Percentiles rank a stretch among this genome's conserved stretches.
These are phyloP conservation scores for Mycena citricolor DNA, from an alignment of 1,284 basidiomycete genomes.

Conservation along the genomic window DNA sequence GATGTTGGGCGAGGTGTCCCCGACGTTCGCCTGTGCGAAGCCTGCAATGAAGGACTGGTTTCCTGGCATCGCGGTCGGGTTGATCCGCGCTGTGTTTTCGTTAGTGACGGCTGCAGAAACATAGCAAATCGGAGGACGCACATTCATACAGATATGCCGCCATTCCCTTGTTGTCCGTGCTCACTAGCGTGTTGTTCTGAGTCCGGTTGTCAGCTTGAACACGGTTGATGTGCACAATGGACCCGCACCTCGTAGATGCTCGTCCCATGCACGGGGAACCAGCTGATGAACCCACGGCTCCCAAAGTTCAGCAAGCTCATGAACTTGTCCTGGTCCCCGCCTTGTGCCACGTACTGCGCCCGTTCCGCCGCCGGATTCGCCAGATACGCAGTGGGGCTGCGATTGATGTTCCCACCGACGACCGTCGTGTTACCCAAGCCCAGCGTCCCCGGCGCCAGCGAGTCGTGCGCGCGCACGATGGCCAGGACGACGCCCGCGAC, in stretches of 20 bases:
- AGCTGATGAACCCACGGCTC: conserved; percentile 63
- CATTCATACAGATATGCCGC: conserved; percentile 76
- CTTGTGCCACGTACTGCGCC: conserved; percentile 52
- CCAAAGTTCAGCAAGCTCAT: conserved; percentile 68
- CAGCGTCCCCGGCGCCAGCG: conserved; percentile 56
- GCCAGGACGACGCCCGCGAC: conserved; percentile 70
- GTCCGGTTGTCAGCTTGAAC: not conserved
- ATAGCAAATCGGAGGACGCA: too few relatives aligned
- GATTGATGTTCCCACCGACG: conserved; percentile 70
- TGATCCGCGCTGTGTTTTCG: conserved; percentile 59
- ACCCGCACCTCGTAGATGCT: conserved; percentile 65
- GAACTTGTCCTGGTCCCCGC: conserved; percentile 66
- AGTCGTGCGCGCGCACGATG: conserved; percentile 66
- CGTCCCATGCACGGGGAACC: conserved; percentile 81
- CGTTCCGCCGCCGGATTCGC: conserved; percentile 71
- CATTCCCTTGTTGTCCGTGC: conserved; percentile 81
- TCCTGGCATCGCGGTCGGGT: conserved; percentile 67
- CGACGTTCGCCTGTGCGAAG: conserved; percentile 65
- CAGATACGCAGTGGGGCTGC: conserved; percentile 71
- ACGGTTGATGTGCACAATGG: conserved; percentile 3
- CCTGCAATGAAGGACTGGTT: conserved; percentile 73
- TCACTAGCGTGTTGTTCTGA: conserved; percentile 77
- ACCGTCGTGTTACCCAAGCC: conserved; percentile 70
- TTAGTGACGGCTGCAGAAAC: too few relatives aligned
- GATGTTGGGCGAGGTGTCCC: conserved; percentile 79